Evolutionary conservation across 2,329 filamentous ascomycete genomes (phyloP), one percentile per base, ranked within the genome.

Genomic region (Claviceps sp.): DNA sequence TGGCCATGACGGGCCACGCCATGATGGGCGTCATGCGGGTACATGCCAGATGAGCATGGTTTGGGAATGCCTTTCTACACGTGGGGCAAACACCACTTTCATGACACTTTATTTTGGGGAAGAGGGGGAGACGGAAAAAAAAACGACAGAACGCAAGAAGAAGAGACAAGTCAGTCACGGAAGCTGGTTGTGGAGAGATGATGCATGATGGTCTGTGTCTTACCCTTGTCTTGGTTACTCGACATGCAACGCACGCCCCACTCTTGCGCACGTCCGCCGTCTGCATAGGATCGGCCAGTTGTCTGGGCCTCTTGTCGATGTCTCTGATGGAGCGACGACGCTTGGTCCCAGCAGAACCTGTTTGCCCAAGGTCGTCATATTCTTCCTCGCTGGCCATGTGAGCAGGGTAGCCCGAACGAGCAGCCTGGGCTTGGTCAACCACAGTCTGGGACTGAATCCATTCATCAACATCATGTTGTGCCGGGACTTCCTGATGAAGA

Each of bases 221-320:
- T 68, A 76, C 74, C 58, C 65, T 63, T 58, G 70, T 69, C 65
- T 74, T 76, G 57, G 67, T 68, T 55, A 72, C 66, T 57, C 69
- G 72, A 61, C 74, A 77, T 52, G 68, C 69, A 51, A 71, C 65
- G 57, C 74, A 77, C 37, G 74, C 72, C 53, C 70, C 70, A 58
- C 65, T 66, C 59, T 72, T 71, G 56, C 74, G 72, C 51, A 77
- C 72, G 51, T 69, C 67, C 50, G 72, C 72, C 44, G 74, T 75
- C 62, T 74, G 68, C 54, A 70, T 65, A 43, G 65, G 68, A 56
- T 70, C 64, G 52, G 60, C 60, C 26, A 71, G 61, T 51, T 69
- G 66, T 48, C 67, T 62, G 50, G 60, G 63, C 54, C 65, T 67
- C 59, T 63, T 69, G 40, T 69, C 66, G 44, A 62, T 54, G 41